phyloP scores from a whole-genome alignment of 2,329 filamentous ascomycete species.

The Aspergillus sp. region DNA sequence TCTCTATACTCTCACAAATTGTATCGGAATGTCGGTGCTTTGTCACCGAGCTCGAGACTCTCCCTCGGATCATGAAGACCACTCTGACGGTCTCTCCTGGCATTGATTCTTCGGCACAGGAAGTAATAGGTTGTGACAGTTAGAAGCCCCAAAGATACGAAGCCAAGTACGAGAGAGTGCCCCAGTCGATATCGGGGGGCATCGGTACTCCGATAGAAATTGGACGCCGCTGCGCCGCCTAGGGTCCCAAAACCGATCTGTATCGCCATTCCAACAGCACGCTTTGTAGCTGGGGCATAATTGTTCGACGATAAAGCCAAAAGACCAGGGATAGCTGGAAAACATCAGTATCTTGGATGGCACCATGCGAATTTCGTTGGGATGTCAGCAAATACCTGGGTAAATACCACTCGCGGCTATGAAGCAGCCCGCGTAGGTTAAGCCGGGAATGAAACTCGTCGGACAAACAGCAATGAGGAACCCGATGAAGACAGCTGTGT shows the following conservation, averaged over 20 bases:
- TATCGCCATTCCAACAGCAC: not conserved
- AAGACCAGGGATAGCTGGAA: not conserved
- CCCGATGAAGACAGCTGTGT: too few relatives aligned
- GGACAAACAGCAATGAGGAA: too few relatives aligned
- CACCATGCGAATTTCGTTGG: too few relatives aligned
- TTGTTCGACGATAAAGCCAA: not conserved
- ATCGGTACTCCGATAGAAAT: constrained; percentile 14
- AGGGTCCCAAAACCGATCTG: not conserved
- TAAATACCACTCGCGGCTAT: too few relatives aligned
- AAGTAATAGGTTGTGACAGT: constrained; percentile 10
- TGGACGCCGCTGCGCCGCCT: constrained; percentile 5
- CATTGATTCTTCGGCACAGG: constrained; percentile 10
- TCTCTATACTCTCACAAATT: not conserved
- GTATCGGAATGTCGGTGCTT: constrained; percentile 7
- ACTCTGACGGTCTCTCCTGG: not conserved
- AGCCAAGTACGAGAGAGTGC: constrained; percentile 10
- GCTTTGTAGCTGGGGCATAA: not conserved
- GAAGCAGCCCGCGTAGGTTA: too few relatives aligned
- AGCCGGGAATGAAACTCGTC: too few relatives aligned
- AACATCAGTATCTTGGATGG: too few relatives aligned
- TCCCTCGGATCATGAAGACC: constrained; percentile 2
- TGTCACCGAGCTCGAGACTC: constrained; percentile 12
- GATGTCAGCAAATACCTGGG: too few relatives aligned
- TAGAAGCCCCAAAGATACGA: constrained; percentile 6
- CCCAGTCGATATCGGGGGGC: constrained; percentile 13